Conservation (phyloP, 768 basidiomycete genomes). For the Hygrocybe coccinea region DNA sequence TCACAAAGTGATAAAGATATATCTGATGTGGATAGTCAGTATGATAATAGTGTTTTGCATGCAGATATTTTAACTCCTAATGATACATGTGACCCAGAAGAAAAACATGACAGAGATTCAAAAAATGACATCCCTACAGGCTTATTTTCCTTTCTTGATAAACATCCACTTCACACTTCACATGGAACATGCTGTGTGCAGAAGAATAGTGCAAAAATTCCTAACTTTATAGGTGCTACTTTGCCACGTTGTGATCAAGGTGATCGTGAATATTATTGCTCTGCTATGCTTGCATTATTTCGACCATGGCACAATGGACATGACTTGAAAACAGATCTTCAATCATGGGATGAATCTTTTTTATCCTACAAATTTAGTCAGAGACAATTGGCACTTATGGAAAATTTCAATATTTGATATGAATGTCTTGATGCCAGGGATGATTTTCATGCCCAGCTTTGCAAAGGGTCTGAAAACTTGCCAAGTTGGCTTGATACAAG, state of each 20-base stretch:
- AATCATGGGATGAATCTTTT: constrained; percentile 27
- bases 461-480: too few relatives aligned
- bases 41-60: too few relatives aligned
- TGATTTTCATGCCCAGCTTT: background rate
- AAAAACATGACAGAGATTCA: constrained; percentile 12
- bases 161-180: constrained; percentile 4
- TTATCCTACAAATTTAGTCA: constrained; percentile 11
- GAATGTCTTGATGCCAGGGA: too few relatives aligned
- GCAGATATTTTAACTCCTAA: background rate
- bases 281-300: constrained; percentile 29
- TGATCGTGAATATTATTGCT: constrained; percentile 28
- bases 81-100: background rate
- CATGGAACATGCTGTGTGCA: background rate
- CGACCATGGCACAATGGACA: constrained; percentile 27
- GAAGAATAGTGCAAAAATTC: constrained; percentile 11
- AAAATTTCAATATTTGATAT: constrained; percentile 30
- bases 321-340: constrained; percentile 17
- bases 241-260: constrained; percentile 30
- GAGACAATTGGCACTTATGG: constrained; percentile 18
- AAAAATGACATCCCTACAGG: constrained; percentile 25
- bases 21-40: too few relatives aligned
- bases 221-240: constrained; percentile 28
- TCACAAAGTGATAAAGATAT: too few relatives aligned
- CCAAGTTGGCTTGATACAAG: too few relatives aligned
- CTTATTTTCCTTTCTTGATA: constrained; percentile 16